Evolutionary conservation across 371 early-diverging fungal genomes (phyloP), one percentile per base, ranked within the genome.

Genomic region (Mortierella sp.): DNA sequence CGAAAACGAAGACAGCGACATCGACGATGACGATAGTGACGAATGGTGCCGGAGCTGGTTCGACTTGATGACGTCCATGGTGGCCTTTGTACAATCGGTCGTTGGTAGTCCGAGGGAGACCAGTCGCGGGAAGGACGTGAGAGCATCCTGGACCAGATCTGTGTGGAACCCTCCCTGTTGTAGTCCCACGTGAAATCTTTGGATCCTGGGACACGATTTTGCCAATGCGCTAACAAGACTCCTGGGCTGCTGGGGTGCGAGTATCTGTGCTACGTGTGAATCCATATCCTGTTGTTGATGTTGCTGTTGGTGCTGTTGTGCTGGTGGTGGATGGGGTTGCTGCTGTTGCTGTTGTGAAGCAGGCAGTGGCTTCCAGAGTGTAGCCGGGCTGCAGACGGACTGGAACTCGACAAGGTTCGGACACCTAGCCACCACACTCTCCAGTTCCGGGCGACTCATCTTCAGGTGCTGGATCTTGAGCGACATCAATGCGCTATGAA

Each of bases 161-260:
- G 71, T 34, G n/a, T 70, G 74, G n/a, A 82, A 71, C 9, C 82
- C 82, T 22, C 82, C 82, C 24, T 77, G 82, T 13, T 82, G 82
- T 10, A 71, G 45, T n/a, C 82, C 82, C 19, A 82, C 52, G 40
- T 71, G 77, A 29, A 82, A 68, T 31, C 64, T 63, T 34, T 64
- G 22, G 2, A 82, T 48, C 10, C 31, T 52, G 7, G 82, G 78
- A 29, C 82, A 82, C 0, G 61, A 39, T 3, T 45, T 24, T 13
- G 78, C 71, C n/a, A 82, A 39, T 13, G 70, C 29, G 11, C 65
- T 44, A 22, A 74, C 72, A 24, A 80, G 64, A 47, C 77, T 80
- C 45, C 31, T 67, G 24, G 64, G 58, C 29, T 70, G 37, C 31
- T 24, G 8, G 19, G 26, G 53, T 14, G n/a, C n/a, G n/a, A n/a